Percentiles rank a stretch among this genome's conserved stretches.
phyloP scores from a whole-genome alignment of 768 basidiomycete genomes.

The Kwoniella dejecticola region DNA sequence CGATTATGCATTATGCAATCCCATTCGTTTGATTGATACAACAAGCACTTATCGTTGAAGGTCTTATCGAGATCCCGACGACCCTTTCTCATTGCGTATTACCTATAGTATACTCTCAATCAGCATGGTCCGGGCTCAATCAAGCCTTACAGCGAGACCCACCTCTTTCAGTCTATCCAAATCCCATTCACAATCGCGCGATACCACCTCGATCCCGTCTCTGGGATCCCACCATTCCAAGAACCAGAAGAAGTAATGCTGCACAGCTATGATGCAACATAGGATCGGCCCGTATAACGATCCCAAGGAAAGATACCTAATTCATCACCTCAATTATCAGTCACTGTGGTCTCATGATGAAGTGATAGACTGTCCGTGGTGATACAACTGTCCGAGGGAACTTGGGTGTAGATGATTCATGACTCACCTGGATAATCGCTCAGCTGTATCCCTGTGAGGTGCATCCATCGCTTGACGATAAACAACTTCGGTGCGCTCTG shows the following conservation, averaged over 20 bases:
- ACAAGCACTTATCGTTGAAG: too few species aligned
- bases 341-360: too few species aligned
- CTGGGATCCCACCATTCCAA: constrained; percentile 72
- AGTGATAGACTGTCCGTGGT: too few species aligned
- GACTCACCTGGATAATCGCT: constrained; percentile 71
- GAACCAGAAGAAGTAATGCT: constrained; percentile 81
- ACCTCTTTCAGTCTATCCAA: constrained; percentile 56
- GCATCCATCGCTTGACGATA: constrained; percentile 70
- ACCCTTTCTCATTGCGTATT: too few species aligned
- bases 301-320: constrained; percentile 71
- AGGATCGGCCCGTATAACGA: constrained; percentile 83
- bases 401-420: too few species aligned
- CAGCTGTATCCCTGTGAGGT: constrained; percentile 70
- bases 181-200: constrained; percentile 68
- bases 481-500: constrained; percentile 77
- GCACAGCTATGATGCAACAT: constrained; percentile 81
- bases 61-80: too few species aligned
- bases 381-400: too few species aligned
- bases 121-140: too few species aligned
- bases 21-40: too few species aligned
- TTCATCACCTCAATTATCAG: too few species aligned
- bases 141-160: neutral
- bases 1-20: too few species aligned
- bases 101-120: too few species aligned
- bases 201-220: constrained; percentile 74